Evolutionary conservation across 768 basidiomycete genomes (phyloP).

Genomic region (Lyophyllum semitale): DNA sequence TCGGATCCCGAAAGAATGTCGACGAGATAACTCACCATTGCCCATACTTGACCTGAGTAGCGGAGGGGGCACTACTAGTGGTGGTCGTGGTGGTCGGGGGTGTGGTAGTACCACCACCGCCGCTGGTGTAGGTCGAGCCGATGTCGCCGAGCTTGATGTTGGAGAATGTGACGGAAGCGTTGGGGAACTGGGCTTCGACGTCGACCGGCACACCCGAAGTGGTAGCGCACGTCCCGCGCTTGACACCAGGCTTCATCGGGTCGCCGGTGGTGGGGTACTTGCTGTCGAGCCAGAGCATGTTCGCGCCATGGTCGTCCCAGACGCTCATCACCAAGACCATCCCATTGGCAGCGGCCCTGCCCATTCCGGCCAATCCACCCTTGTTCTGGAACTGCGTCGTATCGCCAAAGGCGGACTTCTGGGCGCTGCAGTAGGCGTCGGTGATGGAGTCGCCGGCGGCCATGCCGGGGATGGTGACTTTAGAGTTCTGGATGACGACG

Average conservation of each 20-base stretch:
- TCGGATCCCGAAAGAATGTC: neutral
- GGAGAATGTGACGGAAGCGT: constrained; percentile 39
- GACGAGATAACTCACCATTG: constrained; percentile 28
- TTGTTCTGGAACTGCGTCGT: constrained; percentile 42
- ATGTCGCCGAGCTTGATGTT: constrained; percentile 22
- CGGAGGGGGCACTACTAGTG: constrained; percentile 21
- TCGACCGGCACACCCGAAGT: constrained; percentile 35
- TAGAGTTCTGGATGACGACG: constrained; percentile 52
- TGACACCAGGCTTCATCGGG: constrained; percentile 41
- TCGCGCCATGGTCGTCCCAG: constrained; percentile 43
- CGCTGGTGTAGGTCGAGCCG: constrained; percentile 2
- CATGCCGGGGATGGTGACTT: constrained; percentile 45
- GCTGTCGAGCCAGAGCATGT: constrained; percentile 62
- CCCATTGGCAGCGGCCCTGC: constrained; percentile 37
- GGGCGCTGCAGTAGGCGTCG: constrained; percentile 44
- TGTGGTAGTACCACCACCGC: constrained; percentile 3
- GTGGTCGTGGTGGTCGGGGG: constrained; percentile 13
- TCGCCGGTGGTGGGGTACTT: constrained; percentile 42
- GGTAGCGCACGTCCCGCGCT: constrained; percentile 42
- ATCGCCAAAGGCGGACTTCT: constrained; percentile 52
- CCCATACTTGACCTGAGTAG: constrained; percentile 33
- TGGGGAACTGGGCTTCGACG: constrained; percentile 29
- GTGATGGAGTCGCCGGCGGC: constrained; percentile 46
- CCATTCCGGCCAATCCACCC: constrained; percentile 41
- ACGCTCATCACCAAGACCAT: constrained; percentile 52